A percentile compares a stretch with the other conserved stretches of the same genome.
Evolutionary conservation across 2,329 filamentous ascomycete species (phyloP).

Genomic region (Fusarium irregulare): DNA sequence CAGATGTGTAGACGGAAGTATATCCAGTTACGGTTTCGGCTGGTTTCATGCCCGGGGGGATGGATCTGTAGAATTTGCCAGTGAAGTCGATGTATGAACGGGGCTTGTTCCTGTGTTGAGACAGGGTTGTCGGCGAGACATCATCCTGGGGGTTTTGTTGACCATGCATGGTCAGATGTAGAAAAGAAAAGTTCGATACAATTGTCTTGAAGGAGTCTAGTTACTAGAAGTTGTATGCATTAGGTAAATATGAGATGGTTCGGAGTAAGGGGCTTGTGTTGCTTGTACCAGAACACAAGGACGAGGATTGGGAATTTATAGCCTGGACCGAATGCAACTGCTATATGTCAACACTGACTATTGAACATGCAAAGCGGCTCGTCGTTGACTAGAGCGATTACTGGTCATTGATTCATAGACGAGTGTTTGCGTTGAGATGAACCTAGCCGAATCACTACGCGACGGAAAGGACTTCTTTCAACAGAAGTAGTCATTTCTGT

Average conservation of each 20-base stretch:
- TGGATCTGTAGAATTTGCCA: not conserved
- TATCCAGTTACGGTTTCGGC: not conserved
- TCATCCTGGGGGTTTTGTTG: rapidly evolving
- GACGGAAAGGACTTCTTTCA: not conserved
- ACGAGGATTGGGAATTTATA: rapidly evolving
- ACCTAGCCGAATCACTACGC: not conserved
- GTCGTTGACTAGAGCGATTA: not conserved
- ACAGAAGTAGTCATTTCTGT: not conserved
- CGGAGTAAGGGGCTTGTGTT: not conserved
- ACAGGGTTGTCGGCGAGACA: rapidly evolving
- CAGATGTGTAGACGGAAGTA: not conserved
- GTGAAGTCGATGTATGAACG: not conserved
- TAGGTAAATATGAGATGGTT: not conserved
- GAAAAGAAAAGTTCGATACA: too few species aligned
- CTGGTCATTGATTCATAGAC: not conserved
- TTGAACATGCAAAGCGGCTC: rapidly evolving
- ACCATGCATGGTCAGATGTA: not conserved
- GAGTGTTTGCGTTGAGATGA: not conserved
- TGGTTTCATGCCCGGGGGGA: not conserved
- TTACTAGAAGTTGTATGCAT: not conserved
- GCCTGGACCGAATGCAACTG: too few species aligned
- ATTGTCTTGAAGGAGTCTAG: not conserved
- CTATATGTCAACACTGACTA: not conserved
- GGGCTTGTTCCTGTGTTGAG: not conserved
- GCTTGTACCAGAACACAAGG: not conserved